A percentile compares a stretch with the other conserved stretches of the same genome.
These are phyloP conservation scores for Leucaena leucocephala DNA, from an alignment of 306 rosid genomes.

Conservation along the genomic window DNA sequence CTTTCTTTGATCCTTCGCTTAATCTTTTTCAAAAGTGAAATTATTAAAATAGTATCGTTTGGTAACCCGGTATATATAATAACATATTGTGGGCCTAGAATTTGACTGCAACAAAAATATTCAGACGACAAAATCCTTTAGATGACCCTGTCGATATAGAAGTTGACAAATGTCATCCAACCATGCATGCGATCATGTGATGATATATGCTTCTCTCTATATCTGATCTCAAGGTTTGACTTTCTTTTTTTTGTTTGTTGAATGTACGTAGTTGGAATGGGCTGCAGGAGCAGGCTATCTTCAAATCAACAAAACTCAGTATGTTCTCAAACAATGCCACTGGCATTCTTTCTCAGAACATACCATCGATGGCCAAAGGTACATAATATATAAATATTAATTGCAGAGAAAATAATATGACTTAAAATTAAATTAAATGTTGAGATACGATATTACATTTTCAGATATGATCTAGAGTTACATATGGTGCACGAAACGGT, in stretches of 20 bases:
- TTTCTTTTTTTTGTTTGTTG: constrained; percentile 9
- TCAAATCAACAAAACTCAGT: constrained; percentile 52
- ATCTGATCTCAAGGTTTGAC: neutral
- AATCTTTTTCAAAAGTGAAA: neutral
- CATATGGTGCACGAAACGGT: constrained; percentile 68
- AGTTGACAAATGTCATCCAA: neutral
- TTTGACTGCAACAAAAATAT: neutral
- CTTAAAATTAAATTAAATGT: neutral
- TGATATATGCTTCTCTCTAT: neutral
- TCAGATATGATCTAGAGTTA: constrained; percentile 58
- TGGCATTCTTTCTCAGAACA: constrained; percentile 93
- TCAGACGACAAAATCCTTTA: neutral
- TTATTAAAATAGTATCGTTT: neutral
- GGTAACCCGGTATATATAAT: neutral
- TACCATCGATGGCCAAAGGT: constrained; percentile 59
- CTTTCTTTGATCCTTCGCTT: neutral
- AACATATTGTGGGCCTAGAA: neutral
- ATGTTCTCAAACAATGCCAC: constrained; percentile 60
- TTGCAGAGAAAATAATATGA: neutral
- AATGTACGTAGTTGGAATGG: constrained; percentile 49
- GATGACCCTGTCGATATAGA: neutral
- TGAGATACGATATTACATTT: neutral
- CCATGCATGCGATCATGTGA: neutral
- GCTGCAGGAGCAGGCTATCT: constrained; percentile 48
- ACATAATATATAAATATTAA: neutral